Evolutionary conservation across 768 basidiomycete species (phyloP), one percentile per base, ranked within the genome.

Genomic region (Psilocybe tampanensis): DNA sequence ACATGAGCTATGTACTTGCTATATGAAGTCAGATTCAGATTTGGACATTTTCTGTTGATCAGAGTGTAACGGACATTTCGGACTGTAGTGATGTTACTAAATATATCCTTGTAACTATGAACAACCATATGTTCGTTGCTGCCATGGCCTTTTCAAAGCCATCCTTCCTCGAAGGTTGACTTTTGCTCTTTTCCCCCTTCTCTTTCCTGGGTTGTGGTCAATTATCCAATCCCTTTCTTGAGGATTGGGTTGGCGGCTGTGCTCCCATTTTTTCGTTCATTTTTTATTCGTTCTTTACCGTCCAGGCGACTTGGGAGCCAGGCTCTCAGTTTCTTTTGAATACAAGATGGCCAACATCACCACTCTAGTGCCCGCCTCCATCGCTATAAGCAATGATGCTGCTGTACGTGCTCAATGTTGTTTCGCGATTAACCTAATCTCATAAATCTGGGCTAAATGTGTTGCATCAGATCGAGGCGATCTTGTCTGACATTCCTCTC

Each of bases 401-500:
- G 74, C 78, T 8, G 39, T 56, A 61, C 18, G 51, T 51, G 18
- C 24, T 41, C 13, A 11, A 21, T 29, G 41, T 17, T 44, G 12
- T 29, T n/a, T 18, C 12, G 17, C 32, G 18, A 19, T 21, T 33
- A n/a, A 49, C 12, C n/a, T 24, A 44, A 8, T 48, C 17, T 18
- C 18, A 24, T 19, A 17, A 45, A 22, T 47, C 17, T 24, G 12
- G n/a, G n/a, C n/a, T n/a, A n/a, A n/a, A n/a, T n/a, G n/a, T 13
- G 22, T 23, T 21, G 12, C 29, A 17, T 19, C 18, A 89, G 86
- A 71, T 88, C 41, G 80, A 83, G 56, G 71, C 75, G 60, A 66
- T 89, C 41, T 74, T 90, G 44, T 73, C 81, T 17, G 86, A 88
- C 59, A 83, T 90, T 52, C 89, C 89, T 19, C 75, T 88, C 59